Base-by-base conservation (phyloP, 2,329 filamentous ascomycete genomes). In the Penicillium sp. region DNA sequence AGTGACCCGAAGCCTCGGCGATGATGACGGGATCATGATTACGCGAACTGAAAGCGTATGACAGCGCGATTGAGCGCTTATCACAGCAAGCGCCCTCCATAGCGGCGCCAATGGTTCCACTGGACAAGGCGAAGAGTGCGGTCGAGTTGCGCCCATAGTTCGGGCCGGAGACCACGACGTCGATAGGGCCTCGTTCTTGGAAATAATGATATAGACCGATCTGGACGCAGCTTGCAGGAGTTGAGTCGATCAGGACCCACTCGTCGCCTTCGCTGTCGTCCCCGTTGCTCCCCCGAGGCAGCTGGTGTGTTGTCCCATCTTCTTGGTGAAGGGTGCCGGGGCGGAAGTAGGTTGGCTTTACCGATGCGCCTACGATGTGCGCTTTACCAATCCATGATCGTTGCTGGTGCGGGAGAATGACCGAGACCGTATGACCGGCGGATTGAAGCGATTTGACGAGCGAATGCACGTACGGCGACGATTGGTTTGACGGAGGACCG, bases 361-460 rank as follows among this genome's bases (percentile, higher is more conserved):
- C 84, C 9, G 90, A 89, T 72, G 93, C 88, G 53, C 92, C 92
- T 66, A 97, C 92, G 68, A 97, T 90, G 75, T 97, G 94, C 2
- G 94, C 94, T 80, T 99, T 99, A 66, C 92, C 92, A 67, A 99
- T 97, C 94, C 94, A 99, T 53, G 92, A 96, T 59, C 93, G 87
- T 77, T 99, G 94, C 6, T 87, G 88, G 72, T 97, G 86, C 1
- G 94, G 94, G 13, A 99, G 84, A 60, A 94, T 89, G 47, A 99
- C 92, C 7, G 91, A 96, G 57, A 97, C 91, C n/a, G 79, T 82
- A 75, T 97, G 93, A 7, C 92, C 92, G 31, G 88, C 86, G 53
- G 80, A 75, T 71, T 91, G 86, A 47, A 94, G 86, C 49, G 83
- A 83, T 57, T 84, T 79, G 42, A 92, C 83, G 54, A 93, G 83